Conservation (phyloP, 176 grass and related monocot species). For the Echinochloa phyllopogon region DNA sequence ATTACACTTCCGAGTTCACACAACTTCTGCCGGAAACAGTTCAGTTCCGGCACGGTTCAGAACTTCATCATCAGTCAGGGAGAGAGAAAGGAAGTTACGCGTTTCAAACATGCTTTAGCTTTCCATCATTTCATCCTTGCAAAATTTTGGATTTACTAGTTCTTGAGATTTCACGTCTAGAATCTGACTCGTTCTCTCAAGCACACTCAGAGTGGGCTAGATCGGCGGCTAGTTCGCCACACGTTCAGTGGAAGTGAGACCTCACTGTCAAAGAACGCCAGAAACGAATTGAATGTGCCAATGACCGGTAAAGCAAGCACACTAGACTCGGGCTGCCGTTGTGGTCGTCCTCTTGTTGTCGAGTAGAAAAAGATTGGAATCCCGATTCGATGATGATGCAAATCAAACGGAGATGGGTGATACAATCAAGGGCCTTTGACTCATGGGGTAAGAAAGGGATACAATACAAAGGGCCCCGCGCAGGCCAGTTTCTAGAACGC, state of each 20-base stretch:
- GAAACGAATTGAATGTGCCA: not conserved
- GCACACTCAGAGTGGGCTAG: not conserved
- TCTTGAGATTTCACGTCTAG: too few relatives aligned
- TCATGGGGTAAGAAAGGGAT: not conserved
- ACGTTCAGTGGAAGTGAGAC: not conserved
- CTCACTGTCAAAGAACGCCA: not conserved
- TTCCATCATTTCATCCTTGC: too few relatives aligned
- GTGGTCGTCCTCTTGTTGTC: not conserved
- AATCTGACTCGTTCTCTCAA: not conserved
- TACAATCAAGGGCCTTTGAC: not conserved
- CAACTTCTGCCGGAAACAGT: too few relatives aligned
- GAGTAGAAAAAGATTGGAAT: not conserved
- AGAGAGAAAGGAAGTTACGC: too few relatives aligned
- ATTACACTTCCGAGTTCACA: too few relatives aligned
- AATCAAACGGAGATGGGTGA: not conserved
- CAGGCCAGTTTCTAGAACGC: not conserved
- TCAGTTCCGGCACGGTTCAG: too few relatives aligned
- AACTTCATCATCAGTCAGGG: too few relatives aligned
- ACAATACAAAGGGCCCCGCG: too few relatives aligned
- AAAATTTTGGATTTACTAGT: too few relatives aligned
- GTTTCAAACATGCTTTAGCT: too few relatives aligned
- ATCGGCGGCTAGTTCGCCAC: not conserved
- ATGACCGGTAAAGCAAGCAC: not conserved
- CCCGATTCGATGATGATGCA: not conserved
- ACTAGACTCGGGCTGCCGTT: not conserved